A percentile compares a stretch with the other conserved stretches of the same genome.
Conservation (phyloP, 2,329 filamentous ascomycete genomes). For the Chaetothyriales sp. region DNA sequence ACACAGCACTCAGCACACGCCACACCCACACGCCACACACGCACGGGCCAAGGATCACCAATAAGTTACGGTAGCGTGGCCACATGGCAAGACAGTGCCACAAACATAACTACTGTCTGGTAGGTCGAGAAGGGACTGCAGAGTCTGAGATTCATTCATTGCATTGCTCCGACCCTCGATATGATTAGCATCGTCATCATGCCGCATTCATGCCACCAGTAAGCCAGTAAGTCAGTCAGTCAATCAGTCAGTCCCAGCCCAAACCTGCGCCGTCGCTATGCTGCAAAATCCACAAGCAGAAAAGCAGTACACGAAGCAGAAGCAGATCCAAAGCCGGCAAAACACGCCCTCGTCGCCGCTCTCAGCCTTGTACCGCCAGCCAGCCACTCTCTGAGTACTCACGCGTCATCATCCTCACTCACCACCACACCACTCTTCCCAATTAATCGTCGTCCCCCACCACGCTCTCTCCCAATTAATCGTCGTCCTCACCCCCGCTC, state of each 20-base stretch:
- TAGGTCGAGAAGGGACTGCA: neutral
- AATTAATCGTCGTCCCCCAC: too few relatives aligned
- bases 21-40: too few relatives aligned
- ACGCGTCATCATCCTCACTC: too few relatives aligned
- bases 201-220: neutral
- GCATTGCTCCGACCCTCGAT: neutral
- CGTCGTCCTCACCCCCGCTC: neutral
- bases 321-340: conserved; percentile 1
- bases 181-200: neutral
- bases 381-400: too few relatives aligned
- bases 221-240: neutral
- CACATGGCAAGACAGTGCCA: too few relatives aligned
- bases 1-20: neutral
- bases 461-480: too few relatives aligned
- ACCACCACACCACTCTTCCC: too few relatives aligned
- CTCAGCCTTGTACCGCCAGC: neutral
- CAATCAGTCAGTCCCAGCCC: neutral
- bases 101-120: too few relatives aligned
- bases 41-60: neutral
- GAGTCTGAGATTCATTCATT: conserved; percentile 1
- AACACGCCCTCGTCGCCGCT: neutral
- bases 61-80: neutral
- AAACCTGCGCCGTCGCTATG: conserved; percentile 13
- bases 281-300: conserved; percentile 5
- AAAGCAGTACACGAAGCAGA: neutral